phyloP scores from a whole-genome alignment of 257 asterid genomes.

The Ilex asprella region DNA sequence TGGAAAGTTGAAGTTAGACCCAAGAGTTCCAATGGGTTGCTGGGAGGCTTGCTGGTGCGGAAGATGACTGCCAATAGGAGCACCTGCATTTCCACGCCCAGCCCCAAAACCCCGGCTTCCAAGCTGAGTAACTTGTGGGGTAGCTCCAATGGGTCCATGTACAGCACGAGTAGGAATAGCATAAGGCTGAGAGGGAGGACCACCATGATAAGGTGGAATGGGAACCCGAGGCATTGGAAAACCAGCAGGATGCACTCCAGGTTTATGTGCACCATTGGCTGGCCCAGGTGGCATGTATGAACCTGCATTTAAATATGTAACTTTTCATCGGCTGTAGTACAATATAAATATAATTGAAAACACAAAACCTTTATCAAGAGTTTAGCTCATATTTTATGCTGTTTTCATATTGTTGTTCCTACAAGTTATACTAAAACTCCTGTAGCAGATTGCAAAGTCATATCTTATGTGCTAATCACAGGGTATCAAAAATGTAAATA shows the following conservation, averaged over 20 bases:
- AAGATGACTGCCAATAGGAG: constrained; percentile 93
- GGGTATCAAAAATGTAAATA: background rate
- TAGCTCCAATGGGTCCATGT: constrained; percentile 90
- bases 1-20: constrained; percentile 69
- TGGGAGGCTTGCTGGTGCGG: constrained; percentile 83
- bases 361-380: background rate
- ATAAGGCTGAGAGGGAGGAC: constrained; percentile 78
- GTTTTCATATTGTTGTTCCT: too few relatives aligned
- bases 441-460: background rate
- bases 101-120: constrained; percentile 88
- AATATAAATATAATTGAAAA: background rate
- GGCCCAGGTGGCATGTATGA: constrained; percentile 75
- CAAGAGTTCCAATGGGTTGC: constrained; percentile 64
- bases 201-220: constrained; percentile 74
- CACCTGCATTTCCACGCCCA: constrained; percentile 81
- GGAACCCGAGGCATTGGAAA: constrained; percentile 84
- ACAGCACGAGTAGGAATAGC: constrained; percentile 94
- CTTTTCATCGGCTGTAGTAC: background rate
- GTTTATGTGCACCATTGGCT: constrained; percentile 75
- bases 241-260: constrained; percentile 80
- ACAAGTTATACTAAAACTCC: too few relatives aligned
- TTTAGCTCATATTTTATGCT: background rate
- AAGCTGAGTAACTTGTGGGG: constrained; percentile 81
- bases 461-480: background rate
- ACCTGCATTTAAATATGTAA: constrained; percentile 36